phyloP scores from a whole-genome alignment of 2,329 filamentous ascomycete species.

The Dactylonectria macrodidyma region DNA sequence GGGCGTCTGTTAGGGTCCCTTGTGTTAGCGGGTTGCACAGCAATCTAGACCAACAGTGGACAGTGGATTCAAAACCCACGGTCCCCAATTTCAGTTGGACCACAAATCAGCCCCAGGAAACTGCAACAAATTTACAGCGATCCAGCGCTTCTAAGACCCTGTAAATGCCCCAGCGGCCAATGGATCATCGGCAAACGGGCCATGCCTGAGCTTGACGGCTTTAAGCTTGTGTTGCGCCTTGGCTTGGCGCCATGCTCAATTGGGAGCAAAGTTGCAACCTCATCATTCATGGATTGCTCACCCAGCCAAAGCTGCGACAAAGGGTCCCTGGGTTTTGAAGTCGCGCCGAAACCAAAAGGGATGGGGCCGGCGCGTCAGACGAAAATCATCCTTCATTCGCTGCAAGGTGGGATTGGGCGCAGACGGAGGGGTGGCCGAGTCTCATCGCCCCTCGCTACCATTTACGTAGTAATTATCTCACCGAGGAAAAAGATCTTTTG shows the following conservation, averaged over 20 bases:
- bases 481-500: neutral
- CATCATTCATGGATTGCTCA: no score
- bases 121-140: neutral
- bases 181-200: neutral
- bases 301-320: neutral
- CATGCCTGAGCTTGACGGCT: neutral
- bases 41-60: neutral
- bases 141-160: neutral
- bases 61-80: neutral
- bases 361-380: neutral
- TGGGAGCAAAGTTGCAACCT: neutral
- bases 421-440: neutral
- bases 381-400: no score
- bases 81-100: neutral
- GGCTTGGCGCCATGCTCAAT: conserved; percentile 4
- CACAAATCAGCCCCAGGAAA: neutral
- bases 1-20: no score
- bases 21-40: neutral
- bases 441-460: neutral
- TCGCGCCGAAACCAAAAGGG: neutral
- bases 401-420: neutral
- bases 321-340: neutral
- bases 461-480: neutral
- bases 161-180: neutral
- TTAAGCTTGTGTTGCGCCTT: conserved; percentile 8